Evolutionary conservation across 495 filamentous ascomycete species (phyloP).

Genomic region (Immersiella caudata): DNA sequence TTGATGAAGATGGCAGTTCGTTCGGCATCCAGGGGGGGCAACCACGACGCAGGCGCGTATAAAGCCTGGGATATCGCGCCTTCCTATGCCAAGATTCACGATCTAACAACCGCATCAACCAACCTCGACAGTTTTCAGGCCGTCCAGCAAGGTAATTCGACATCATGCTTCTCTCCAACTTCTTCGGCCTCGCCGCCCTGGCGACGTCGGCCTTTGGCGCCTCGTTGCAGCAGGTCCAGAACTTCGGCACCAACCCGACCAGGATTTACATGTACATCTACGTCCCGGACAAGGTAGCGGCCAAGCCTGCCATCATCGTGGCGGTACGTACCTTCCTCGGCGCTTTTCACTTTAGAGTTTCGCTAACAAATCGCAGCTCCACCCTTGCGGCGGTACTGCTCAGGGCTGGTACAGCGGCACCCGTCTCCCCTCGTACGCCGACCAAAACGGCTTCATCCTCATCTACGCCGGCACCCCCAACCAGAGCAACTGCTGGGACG

Average conservation of each 20-base stretch:
- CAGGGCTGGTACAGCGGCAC: slow-evolving; percentile 40
- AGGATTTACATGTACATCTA: slow-evolving; percentile 58
- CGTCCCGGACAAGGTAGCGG: slow-evolving; percentile 54
- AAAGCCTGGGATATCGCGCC: neutral
- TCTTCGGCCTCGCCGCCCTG: slow-evolving; percentile 16
- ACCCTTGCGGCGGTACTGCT: slow-evolving; percentile 42
- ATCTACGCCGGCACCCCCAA: slow-evolving; percentile 55
- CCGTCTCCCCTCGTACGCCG: slow-evolving; percentile 44
- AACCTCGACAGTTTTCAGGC: neutral
- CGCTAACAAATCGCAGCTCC: slow-evolving; percentile 30
- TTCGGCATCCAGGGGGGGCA: slow-evolving; percentile 2
- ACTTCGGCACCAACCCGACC: slow-evolving; percentile 50
- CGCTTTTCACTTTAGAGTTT: too few relatives aligned
- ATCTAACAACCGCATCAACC: neutral
- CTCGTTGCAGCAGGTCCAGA: slow-evolving; percentile 35
- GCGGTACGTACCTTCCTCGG: slow-evolving; percentile 32
- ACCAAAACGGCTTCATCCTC: slow-evolving; percentile 55
- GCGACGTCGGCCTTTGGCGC: slow-evolving; percentile 1
- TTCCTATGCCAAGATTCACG: slow-evolving; percentile 12
- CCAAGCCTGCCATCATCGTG: slow-evolving; percentile 57
- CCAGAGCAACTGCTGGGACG: slow-evolving; percentile 60
- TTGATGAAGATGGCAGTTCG: slow-evolving; percentile 14
- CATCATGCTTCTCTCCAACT: slow-evolving; percentile 13
- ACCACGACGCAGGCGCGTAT: neutral
- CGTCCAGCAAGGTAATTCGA: neutral